Conservation (phyloP, 352 stramenopile genomes). For the Phytophthora rubi region DNA sequence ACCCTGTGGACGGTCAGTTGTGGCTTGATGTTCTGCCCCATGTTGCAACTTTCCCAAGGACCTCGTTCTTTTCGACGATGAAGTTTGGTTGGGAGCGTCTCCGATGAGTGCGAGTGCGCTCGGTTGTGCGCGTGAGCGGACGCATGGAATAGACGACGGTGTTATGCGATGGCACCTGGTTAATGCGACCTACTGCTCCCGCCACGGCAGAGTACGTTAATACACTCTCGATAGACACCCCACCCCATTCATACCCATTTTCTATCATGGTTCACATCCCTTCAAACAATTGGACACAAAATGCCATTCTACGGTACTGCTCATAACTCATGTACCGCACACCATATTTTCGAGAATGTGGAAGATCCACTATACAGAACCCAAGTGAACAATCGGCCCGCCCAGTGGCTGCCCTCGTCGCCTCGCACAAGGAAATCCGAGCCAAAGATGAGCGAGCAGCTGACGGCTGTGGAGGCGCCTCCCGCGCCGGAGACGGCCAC, state of each 20-base stretch:
- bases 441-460: constrained; percentile 35
- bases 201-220: constrained; percentile 12
- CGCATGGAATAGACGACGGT: constrained; percentile 94
- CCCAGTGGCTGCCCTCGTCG: constrained; percentile 23
- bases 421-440: constrained; percentile 41
- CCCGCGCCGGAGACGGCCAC: constrained; percentile 8
- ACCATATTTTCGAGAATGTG: constrained; percentile 19
- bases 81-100: constrained; percentile 18
- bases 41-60: constrained; percentile 23
- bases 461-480: constrained; percentile 13
- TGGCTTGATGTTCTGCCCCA: constrained; percentile 5
- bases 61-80: constrained; percentile 44
- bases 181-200: constrained; percentile 82
- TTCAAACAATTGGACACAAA: background rate
- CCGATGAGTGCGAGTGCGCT: constrained; percentile 7
- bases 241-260: constrained; percentile 4
- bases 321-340: constrained; percentile 3
- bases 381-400: constrained; percentile 11
- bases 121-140: constrained; percentile 34
- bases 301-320: background rate
- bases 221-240: constrained; percentile 30
- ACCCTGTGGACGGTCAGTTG: constrained; percentile 23
- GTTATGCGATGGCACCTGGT: constrained; percentile 93
- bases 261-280: background rate
- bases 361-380: constrained; percentile 31